Conservation (phyloP, 2,329 filamentous ascomycete genomes). For the Tympanopsis confertula region DNA sequence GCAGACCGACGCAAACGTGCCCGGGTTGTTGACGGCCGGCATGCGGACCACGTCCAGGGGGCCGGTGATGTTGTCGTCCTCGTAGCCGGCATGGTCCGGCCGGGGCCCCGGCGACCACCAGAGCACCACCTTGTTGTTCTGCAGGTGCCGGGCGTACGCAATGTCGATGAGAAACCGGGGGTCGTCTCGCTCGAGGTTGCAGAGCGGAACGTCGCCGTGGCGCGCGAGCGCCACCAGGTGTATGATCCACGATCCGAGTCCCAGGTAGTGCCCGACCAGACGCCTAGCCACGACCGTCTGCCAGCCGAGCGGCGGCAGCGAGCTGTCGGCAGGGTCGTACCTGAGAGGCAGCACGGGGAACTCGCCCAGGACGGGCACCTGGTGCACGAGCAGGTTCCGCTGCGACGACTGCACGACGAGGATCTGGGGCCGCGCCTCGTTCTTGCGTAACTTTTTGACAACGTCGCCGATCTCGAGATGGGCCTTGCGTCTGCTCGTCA, state of each 20-base stretch:
- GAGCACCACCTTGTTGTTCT: conserved; percentile 82
- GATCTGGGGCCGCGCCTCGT: conserved; percentile 69
- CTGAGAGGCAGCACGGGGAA: conserved; percentile 74
- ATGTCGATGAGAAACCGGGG: conserved; percentile 91
- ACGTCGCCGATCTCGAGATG: conserved; percentile 78
- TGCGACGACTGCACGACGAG: conserved; percentile 87
- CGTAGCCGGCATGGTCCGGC: conserved; percentile 90
- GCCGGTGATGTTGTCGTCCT: conserved; percentile 77
- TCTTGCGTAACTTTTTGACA: conserved; percentile 80
- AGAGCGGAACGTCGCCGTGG: conserved; percentile 88
- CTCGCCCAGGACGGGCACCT: conserved; percentile 72
- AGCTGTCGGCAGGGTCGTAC: conserved; percentile 73
- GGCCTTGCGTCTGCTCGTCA: conserved; percentile 81
- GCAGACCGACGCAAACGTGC: conserved; percentile 89
- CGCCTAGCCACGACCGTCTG: conserved; percentile 79
- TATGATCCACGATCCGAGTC: conserved; percentile 78
- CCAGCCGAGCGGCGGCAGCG: conserved; percentile 85
- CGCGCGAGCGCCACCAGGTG: conserved; percentile 79
- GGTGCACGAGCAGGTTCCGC: conserved; percentile 66
- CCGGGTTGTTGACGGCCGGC: conserved; percentile 85
- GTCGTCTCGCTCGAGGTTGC: conserved; percentile 88
- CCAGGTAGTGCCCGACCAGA: conserved; percentile 78
- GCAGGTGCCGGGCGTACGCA: conserved; percentile 81
- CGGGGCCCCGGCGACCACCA: conserved; percentile 88
- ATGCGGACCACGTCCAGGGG: conserved; percentile 73